These are phyloP conservation scores for Extremus antarcticus DNA, from an alignment of 495 filamentous ascomycete species.

Conservation along the genomic window DNA sequence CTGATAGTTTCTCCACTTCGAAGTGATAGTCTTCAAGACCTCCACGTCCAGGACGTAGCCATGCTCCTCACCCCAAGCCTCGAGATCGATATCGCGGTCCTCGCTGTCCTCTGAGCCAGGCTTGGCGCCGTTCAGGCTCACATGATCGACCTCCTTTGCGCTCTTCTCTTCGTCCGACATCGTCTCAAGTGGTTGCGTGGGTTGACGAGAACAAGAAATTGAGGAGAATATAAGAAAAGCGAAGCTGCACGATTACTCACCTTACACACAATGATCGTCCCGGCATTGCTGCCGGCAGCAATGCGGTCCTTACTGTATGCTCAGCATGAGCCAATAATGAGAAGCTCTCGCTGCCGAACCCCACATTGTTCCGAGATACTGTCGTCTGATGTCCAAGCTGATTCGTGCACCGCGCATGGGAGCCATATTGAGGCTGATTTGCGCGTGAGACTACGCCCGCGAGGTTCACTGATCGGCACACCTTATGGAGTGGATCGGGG, in stretches of 20 bases:
- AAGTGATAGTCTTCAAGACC: constrained; percentile 10
- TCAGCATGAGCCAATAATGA: neutral
- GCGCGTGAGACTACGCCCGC: neutral
- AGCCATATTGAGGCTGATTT: neutral
- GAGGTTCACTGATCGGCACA: too few species aligned
- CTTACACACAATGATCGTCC: neutral
- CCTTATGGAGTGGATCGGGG: too few species aligned
- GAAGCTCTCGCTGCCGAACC: neutral
- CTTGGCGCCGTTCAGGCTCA: neutral
- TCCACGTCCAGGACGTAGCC: constrained; percentile 19
- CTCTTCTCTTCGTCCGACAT: constrained; percentile 4
- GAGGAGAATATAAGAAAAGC: too few species aligned
- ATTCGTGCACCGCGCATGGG: neutral
- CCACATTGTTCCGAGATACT: neutral
- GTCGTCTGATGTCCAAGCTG: neutral
- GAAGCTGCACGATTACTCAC: too few species aligned
- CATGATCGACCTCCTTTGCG: neutral
- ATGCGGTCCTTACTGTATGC: neutral
- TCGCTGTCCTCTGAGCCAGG: neutral
- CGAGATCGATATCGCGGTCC: constrained; percentile 12
- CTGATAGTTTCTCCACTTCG: constrained; percentile 11
- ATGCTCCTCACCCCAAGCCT: constrained; percentile 15
- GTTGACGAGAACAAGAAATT: too few species aligned
- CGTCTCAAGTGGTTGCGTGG: too few species aligned
- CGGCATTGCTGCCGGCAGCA: neutral